phyloP scores from a whole-genome alignment of 371 early-diverging fungal species.

The Mortierella sp. region DNA sequence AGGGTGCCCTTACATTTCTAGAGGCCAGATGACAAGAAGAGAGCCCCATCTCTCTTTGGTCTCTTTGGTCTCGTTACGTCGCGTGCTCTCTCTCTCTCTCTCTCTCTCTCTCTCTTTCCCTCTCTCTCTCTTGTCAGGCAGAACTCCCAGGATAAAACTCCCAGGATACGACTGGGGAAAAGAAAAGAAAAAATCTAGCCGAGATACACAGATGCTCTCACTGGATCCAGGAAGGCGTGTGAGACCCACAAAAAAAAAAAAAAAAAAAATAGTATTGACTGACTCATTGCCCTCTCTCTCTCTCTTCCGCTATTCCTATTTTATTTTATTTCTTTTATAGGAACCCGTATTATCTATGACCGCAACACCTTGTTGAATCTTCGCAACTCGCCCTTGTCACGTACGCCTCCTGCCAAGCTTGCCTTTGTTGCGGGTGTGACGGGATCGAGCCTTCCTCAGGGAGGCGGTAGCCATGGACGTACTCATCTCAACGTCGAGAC shows the following conservation, averaged over 20 bases:
- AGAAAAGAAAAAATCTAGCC: no score
- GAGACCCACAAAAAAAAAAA: not conserved
- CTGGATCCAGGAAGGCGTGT: constrained; percentile 2
- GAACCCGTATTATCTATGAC: constrained; percentile 74
- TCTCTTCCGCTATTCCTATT: not conserved
- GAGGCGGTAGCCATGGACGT: constrained; percentile 37
- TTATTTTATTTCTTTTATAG: constrained; percentile 25
- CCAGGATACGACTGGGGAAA: no score
- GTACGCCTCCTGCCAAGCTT: constrained; percentile 70
- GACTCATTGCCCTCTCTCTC: not conserved
- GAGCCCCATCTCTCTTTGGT: not conserved
- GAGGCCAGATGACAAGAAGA: not conserved
- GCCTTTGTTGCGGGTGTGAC: constrained; percentile 74
- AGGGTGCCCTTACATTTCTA: not conserved
- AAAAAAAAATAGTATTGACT: not conserved
- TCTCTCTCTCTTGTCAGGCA: not conserved
- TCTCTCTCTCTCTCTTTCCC: not conserved
- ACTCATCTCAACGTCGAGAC: constrained; percentile 50
- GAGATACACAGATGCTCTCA: not conserved
- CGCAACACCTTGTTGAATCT: constrained; percentile 70
- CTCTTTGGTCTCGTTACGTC: not conserved
- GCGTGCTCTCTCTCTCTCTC: not conserved
- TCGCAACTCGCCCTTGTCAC: constrained; percentile 71
- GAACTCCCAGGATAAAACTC: no score
- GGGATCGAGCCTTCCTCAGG: constrained; percentile 46